These are phyloP conservation scores for Beauveria rudraprayagi DNA, from an alignment of 2,329 filamentous ascomycete genomes.

Conservation along the genomic window DNA sequence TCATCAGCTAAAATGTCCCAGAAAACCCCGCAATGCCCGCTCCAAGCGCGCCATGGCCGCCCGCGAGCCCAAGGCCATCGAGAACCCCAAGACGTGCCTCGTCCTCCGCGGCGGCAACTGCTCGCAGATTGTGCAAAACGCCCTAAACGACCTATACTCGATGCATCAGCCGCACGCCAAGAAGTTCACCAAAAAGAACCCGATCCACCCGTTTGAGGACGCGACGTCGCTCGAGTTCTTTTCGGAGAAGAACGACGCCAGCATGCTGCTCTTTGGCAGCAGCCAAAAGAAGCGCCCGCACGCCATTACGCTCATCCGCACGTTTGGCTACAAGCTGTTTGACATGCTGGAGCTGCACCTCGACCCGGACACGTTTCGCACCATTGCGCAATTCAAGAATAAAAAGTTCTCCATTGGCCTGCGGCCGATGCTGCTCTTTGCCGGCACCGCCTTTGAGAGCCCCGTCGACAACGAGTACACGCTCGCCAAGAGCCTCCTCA, in stretches of 20 bases:
- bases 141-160: slow-evolving; percentile 74
- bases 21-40: slow-evolving; percentile 65
- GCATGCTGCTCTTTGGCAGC: slow-evolving; percentile 73
- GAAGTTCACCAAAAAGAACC: slow-evolving; percentile 96
- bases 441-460: slow-evolving; percentile 79
- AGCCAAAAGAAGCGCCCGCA: slow-evolving; percentile 95
- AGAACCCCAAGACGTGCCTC: slow-evolving; percentile 85
- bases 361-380: slow-evolving; percentile 63
- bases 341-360: slow-evolving; percentile 93
- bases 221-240: slow-evolving; percentile 86
- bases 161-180: slow-evolving; percentile 78
- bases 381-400: slow-evolving; percentile 66
- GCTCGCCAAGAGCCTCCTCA: slow-evolving; percentile 75
- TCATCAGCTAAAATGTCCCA: slow-evolving; percentile 17
- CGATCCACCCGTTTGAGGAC: slow-evolving; percentile 90
- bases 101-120: slow-evolving; percentile 83
- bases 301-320: slow-evolving; percentile 71
- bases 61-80: slow-evolving; percentile 77
- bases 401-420: slow-evolving; percentile 70
- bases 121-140: slow-evolving; percentile 74
- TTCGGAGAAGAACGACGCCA: slow-evolving; percentile 90
- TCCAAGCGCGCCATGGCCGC: slow-evolving; percentile 93
- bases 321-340: slow-evolving; percentile 78
- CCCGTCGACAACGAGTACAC: slow-evolving; percentile 72
- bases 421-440: slow-evolving; percentile 86